Conservation (phyloP, 768 basidiomycete genomes). For the Boletus rubroflammeus region DNA sequence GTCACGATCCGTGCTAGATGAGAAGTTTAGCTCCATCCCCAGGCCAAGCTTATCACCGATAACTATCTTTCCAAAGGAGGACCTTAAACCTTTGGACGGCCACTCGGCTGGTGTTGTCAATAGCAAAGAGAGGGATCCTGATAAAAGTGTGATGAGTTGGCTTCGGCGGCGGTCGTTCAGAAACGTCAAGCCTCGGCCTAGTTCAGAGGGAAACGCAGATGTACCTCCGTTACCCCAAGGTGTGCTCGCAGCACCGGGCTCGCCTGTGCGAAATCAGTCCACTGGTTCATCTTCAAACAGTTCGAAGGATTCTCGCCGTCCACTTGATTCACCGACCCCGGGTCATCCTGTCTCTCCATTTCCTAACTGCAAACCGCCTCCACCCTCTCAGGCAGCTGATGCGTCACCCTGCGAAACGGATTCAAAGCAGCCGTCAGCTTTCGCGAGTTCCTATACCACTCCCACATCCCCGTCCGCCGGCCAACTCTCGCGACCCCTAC, state of each 20-base stretch:
- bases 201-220: conserved; percentile 18
- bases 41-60: conserved; percentile 14
- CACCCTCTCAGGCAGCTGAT: conserved; percentile 1
- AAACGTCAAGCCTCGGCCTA: conserved; percentile 20
- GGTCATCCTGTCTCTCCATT: conserved; percentile 8
- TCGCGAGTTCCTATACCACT: conserved; percentile 5
- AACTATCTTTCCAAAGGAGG: conserved; percentile 18
- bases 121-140: conserved; percentile 38
- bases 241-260: conserved; percentile 6
- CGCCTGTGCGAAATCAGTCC: conserved; percentile 24
- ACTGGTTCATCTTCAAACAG: conserved; percentile 20
- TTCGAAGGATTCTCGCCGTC: conserved; percentile 24
- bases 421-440: conserved; percentile 26
- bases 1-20: conserved; percentile 21
- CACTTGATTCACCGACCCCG: conserved; percentile 17
- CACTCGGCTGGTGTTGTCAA: conserved; percentile 30
- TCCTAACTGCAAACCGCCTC: conserved; percentile 11
- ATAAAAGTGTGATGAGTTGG: conserved; percentile 37
- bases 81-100: conserved; percentile 23
- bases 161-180: conserved; percentile 28
- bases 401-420: conserved; percentile 10
- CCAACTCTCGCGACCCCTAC: conserved; percentile 16
- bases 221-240: conserved; percentile 14
- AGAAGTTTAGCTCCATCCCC: conserved; percentile 17
- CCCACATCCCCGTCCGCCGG: conserved; percentile 9